Evolutionary conservation across 2,329 filamentous ascomycete species (phyloP), one percentile per base, ranked within the genome.

Genomic region (Exophiala phaeomuriformis): DNA sequence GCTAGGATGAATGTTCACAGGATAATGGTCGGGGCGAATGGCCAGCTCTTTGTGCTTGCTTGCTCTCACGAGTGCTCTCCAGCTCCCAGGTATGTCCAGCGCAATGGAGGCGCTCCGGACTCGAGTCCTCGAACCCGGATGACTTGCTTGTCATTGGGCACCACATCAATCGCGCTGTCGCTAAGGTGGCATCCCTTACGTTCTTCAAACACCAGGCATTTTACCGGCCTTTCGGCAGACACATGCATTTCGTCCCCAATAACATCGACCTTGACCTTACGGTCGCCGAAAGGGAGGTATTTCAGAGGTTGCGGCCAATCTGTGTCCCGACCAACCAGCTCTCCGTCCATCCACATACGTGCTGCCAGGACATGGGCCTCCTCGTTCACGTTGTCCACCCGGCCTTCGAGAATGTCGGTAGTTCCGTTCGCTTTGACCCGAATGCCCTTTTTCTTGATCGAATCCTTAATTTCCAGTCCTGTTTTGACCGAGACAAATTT

Each of bases 291-390:
- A 53, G 76, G 72, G 9, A 81, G 73, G 62, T 81, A 81, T 67
- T 81, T 81, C 60, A 81, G 73, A 41, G 79, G 79, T 63, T 82
- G 78, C 3, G 79, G 79, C 79, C 79, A 82, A 65, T 82, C 79
- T 3, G 77, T 72, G 58, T 82, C 78, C 48, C 79, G 71, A 8
- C 77, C 75, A 2, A 79, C 71, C 9, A 81, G 59, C 52, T 73
- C 64, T 27, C 71, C 73, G 47, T 75, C 68, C 36, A 81, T 68
- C 76, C 75, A 81, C 52, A 80, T 70, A 40, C 77, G 70, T 37
- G 75, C 77, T 8, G 66, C 69, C 27, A 78, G 68, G n/a, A 81
- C 77, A 66, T 79, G 77, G 41, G 77, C 73, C 63, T 80, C 77
- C 52, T 77, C 71, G 42, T 71, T 29, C 27, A 59, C 47, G 39